Conservation (phyloP, 2,329 filamentous ascomycete genomes). For the Beauveria asiatica region DNA sequence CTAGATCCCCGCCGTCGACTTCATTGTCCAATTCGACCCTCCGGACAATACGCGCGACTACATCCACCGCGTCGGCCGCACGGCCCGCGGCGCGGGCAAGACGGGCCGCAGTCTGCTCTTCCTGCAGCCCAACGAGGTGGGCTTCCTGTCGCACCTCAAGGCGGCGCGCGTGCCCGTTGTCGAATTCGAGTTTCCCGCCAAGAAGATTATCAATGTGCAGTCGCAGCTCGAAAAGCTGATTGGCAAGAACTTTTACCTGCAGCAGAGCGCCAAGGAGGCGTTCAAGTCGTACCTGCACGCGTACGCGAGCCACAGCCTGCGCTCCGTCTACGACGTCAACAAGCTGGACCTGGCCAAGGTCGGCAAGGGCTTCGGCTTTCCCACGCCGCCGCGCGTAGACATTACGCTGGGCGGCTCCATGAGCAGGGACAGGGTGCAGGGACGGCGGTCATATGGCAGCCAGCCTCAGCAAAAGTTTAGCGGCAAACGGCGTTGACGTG, state of each 20-base stretch:
- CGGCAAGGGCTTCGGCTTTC: constrained; percentile 76
- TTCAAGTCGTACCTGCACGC: constrained; percentile 91
- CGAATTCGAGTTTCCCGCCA: constrained; percentile 89
- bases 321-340: constrained; percentile 64
- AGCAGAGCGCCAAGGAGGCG: constrained; percentile 71
- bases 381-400: constrained; percentile 71
- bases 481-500: constrained; percentile 12
- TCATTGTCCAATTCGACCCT: constrained; percentile 92
- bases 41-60: constrained; percentile 87
- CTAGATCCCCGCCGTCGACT: constrained; percentile 86
- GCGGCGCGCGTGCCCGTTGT: constrained; percentile 86
- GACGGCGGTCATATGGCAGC: constrained; percentile 65
- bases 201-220: constrained; percentile 86
- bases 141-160: constrained; percentile 86
- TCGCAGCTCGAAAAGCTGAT: constrained; percentile 92
- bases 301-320: constrained; percentile 65
- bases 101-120: constrained; percentile 90
- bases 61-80: constrained; percentile 93
- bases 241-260: constrained; percentile 90
- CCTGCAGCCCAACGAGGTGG: constrained; percentile 83
- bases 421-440: constrained; percentile 57
- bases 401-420: constrained; percentile 75
- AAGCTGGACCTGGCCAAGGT: constrained; percentile 78
- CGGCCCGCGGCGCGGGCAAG: constrained; percentile 72
- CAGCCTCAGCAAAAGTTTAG: constrained; percentile 55